A percentile compares a stretch with the other conserved stretches of the same genome.
phyloP scores from a whole-genome alignment of 768 basidiomycete species.

The Kwoniella sp. region DNA sequence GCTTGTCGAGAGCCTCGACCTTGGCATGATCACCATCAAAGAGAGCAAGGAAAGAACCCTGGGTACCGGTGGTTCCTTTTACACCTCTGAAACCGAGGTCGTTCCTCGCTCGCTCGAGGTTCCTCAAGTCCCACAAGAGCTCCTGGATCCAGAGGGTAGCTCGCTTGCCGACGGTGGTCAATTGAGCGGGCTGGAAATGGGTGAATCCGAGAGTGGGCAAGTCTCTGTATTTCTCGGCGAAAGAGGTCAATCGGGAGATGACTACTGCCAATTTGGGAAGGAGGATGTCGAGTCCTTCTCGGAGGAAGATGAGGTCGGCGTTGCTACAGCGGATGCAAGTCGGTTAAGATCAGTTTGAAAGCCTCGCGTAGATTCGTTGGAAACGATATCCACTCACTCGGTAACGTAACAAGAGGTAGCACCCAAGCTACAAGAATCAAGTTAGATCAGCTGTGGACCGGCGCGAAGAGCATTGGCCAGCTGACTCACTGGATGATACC shows the following conservation, averaged over 20 bases:
- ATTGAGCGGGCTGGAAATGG: conserved; percentile 97
- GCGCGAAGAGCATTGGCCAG: too few relatives aligned
- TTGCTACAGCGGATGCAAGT: conserved; percentile 64
- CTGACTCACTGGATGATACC: conserved; percentile 89
- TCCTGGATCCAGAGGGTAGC: conserved; percentile 98
- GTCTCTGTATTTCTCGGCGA: conserved; percentile 80
- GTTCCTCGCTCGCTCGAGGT: conserved; percentile 81
- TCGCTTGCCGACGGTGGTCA: conserved; percentile 97
- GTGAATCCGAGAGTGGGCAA: conserved; percentile 96
- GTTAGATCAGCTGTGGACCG: conserved; percentile 7
- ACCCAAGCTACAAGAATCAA: conserved; percentile 66
- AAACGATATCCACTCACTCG: conserved; percentile 65
- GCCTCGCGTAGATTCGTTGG: too few relatives aligned
- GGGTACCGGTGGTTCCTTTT: conserved; percentile 99
- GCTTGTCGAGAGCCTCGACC: conserved; percentile 83
- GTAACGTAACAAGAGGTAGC: conserved; percentile 99
- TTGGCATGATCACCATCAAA: conserved; percentile 96
- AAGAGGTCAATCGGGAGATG: conserved; percentile 81
- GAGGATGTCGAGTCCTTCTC: conserved; percentile 78
- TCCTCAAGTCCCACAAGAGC: conserved; percentile 92
- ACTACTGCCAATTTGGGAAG: conserved; percentile 84
- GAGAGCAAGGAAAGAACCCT: conserved; percentile 89
- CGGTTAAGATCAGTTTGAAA: too few relatives aligned
- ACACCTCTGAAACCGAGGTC: conserved; percentile 97
- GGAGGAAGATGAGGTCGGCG: conserved; percentile 96